Percentiles rank a stretch among this genome's conserved stretches.
Evolutionary conservation across 495 filamentous ascomycete species (phyloP).

Genomic region (Lophiostoma macrostomum): DNA sequence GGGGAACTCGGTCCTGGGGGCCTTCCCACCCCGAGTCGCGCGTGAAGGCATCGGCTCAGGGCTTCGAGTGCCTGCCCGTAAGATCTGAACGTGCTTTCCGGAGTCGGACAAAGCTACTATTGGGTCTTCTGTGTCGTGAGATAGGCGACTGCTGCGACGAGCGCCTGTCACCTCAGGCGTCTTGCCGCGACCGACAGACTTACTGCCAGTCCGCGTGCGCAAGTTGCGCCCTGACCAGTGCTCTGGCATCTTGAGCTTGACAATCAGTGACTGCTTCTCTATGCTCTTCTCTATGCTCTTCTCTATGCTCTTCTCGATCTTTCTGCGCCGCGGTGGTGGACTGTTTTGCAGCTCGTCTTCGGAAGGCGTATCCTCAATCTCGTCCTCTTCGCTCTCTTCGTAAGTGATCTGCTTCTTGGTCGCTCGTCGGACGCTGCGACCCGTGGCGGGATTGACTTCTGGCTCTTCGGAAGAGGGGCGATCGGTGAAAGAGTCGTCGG

Average conservation of each 20-base stretch:
- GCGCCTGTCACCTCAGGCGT: constrained; percentile 35
- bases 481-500: constrained; percentile 58
- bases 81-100: constrained; percentile 64
- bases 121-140: constrained; percentile 57
- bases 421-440: constrained; percentile 65
- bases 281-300: too few species aligned
- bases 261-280: constrained; percentile 36
- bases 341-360: constrained; percentile 28
- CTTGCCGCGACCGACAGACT: constrained; percentile 22
- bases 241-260: constrained; percentile 36
- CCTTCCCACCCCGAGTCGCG: constrained; percentile 60
- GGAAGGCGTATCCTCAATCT: constrained; percentile 42
- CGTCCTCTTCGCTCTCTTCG: constrained; percentile 43
- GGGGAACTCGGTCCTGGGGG: constrained; percentile 55
- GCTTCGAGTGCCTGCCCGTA: constrained; percentile 60
- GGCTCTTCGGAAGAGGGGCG: constrained; percentile 63
- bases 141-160: constrained; percentile 58
- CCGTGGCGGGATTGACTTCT: constrained; percentile 63
- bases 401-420: constrained; percentile 50
- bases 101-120: constrained; percentile 70
- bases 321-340: constrained; percentile 5
- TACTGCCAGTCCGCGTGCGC: constrained; percentile 30
- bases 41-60: constrained; percentile 57
- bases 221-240: background rate
- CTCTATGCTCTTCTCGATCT: too few species aligned